Evolutionary conservation across 2,329 filamentous ascomycete species (phyloP), one percentile per base, ranked within the genome.

Genomic region (Neopestalotiopsis rosae): DNA sequence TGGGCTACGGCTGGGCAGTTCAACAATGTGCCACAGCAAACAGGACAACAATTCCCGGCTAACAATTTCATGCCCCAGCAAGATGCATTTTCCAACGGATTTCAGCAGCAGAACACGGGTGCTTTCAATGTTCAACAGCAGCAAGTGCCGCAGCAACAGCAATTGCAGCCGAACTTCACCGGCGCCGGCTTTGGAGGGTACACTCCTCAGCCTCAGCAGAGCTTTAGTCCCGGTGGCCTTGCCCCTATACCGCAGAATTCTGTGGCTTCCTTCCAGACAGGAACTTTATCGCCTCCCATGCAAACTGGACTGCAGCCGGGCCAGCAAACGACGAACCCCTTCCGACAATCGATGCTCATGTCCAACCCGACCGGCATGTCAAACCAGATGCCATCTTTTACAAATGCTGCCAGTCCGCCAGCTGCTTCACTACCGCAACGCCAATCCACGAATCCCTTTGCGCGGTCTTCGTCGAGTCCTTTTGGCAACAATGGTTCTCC

Each of bases 141-240:
- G 72, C 81, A 81, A 42, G 76, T 80, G 52, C 79, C 80, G 13
- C 82, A 82, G 45, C 82, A 82, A 52, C 82, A 81, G 40, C 68
- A 68, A 65, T 61, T 69, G 24, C 69, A 85, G 73, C 83, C 82
- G 52, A 84, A 79, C 74, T 87, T 85, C 75, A 85, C 94, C 0
- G 94, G 93, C 1, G 90, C 92, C 69, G 94, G 93, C 0, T 97
- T 97, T 77, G 94, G 93, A 52, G 94, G 93, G 2, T 97, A 94
- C 77, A 89, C 91, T 3, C 59, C 30, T 5, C 59, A 52, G 17
- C 89, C 92, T 0, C 91, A 92, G 75, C 81, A 82, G 58, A 77
- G 80, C 68, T 90, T 90, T 74, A 85, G 89, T 67, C 83, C 87
- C 3, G 83, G 81, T 66, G 80, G 81, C 4, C 81, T 91, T 2